Evolutionary conservation across 768 basidiomycete genomes (phyloP), one percentile per base, ranked within the genome.

Genomic region (Infundibulicybe gibba): DNA sequence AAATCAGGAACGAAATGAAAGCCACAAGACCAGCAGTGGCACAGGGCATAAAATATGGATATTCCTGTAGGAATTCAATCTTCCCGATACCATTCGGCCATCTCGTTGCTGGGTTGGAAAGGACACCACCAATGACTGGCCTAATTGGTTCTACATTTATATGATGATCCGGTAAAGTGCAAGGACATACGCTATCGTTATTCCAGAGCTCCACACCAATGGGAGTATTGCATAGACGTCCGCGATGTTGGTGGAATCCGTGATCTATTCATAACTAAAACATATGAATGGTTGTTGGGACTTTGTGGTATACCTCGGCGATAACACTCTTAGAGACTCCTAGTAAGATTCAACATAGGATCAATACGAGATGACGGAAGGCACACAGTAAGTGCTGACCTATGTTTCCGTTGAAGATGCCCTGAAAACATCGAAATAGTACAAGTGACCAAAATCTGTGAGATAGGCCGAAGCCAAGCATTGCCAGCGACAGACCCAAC

Each of bases 261-360:
- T 60, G 15, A 70, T 62, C 60, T 64, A 40, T 19, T 13, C 16
- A 16, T 32, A 21, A 10, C 8, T 45, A 13, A 49, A 19, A 30
- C 10, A 31, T 15, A 19, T 5, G 5, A n/a, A 42, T 10, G 17
- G 8, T 43, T 6, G 30, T 33, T 25, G 15, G 15, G 38, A 13
- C 20, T 3, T 14, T 14, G 11, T 15, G 33, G 3, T 14, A 14
- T 44, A 74, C 73, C 65, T 79, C 77, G 15, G 67, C 74, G 30
- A 76, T 66, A 2, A 75, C 62, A 40, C 65, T 74, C 53, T 72
- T 77, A 3, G 71, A 55, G 3, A 75, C 72, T 4, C 72, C 74
- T 73, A 33, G 8, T 31, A 13, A 32, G 21, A 32, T 15, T 30
- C 21, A 20, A 6, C 2, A 54, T 47, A 8, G 38, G 60, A 54